phyloP scores from a whole-genome alignment of 768 basidiomycete genomes.

The Collybia sp. region DNA sequence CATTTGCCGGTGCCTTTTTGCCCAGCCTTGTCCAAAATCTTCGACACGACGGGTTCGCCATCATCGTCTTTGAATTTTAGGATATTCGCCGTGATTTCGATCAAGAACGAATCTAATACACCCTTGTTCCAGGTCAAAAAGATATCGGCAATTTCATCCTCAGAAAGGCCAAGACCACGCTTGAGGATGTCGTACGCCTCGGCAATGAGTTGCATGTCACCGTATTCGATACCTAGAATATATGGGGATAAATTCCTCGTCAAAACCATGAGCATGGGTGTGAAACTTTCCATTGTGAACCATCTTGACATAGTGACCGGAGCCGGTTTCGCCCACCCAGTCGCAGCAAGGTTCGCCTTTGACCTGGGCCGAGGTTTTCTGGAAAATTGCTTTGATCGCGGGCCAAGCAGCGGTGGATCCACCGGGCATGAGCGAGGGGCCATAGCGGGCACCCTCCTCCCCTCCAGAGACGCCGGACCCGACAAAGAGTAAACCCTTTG shows the following conservation, averaged over 20 bases:
- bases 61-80: conserved; percentile 97
- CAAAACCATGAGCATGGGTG: conserved; percentile 1
- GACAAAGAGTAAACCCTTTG: conserved; percentile 94
- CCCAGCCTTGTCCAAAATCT: conserved; percentile 94
- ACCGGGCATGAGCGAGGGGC: conserved; percentile 99
- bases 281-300: conserved; percentile 81
- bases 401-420: conserved; percentile 94
- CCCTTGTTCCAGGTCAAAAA: conserved; percentile 97
- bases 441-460: conserved; percentile 96
- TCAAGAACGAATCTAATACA: conserved; percentile 98
- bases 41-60: conserved; percentile 83
- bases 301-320: conserved; percentile 99
- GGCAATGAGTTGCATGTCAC: conserved; percentile 99
- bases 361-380: conserved; percentile 93
- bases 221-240: conserved; percentile 90
- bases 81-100: conserved; percentile 97
- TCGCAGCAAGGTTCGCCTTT: conserved; percentile 97
- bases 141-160: conserved; percentile 91
- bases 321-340: conserved; percentile 96
- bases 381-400: conserved; percentile 97
- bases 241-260: conserved; percentile 6
- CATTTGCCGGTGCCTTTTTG: conserved; percentile 99
- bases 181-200: conserved; percentile 99
- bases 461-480: conserved; percentile 99
- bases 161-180: conserved; percentile 83